Base-by-base conservation (phyloP, 2,329 filamentous ascomycete genomes). In the Aspergillus sp. region DNA sequence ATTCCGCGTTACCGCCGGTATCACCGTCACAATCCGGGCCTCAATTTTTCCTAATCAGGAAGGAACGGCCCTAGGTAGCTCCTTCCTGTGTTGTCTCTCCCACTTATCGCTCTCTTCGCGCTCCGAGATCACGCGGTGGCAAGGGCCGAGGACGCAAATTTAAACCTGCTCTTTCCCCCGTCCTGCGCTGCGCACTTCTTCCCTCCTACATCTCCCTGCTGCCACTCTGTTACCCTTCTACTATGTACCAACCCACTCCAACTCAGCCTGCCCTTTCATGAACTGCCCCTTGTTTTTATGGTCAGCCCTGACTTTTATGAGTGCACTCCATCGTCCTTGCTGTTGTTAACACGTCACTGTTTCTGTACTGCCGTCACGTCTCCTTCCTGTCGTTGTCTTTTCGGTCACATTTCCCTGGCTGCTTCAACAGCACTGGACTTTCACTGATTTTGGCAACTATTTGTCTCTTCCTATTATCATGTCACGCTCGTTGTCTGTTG, bases 1-100 rank as follows among this genome's bases (percentile, higher is more conserved):
- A 15, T 17, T 42, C 5, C n/a, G n/a, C n/a, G 13, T 30, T 15
- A 18, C 15, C 43, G 17, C 26, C 7, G 15, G 7, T 32, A 22
- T 34, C 26, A 17, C n/a, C 4, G n/a, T 17, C 34, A 34, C 17
- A 30, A 34, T 15, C 22, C n/a, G 26, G 24, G n/a, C 41, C 15
- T 53, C 55, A 48, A 15, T 13, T 18, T 2, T n/a, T 48, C 55
- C 55, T 5, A 48, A 53, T 36, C 17, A 26, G 55, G 55, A 56
- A 52, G 48, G 22, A 11, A 56, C 48, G 55, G 42, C 48, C 43
- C 36, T 39, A 38, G 26, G 26, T 8, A 9, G 26, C 26, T 30
- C 26, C 26, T 30, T 30, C 26, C 26, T 30, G 26, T 30, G 9
- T 30, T 8, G 9, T 9, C 26, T 36, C 7, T 32, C 36, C 9